Conservation (phyloP, 495 filamentous ascomycete genomes). For the Xylaria palmicola region DNA sequence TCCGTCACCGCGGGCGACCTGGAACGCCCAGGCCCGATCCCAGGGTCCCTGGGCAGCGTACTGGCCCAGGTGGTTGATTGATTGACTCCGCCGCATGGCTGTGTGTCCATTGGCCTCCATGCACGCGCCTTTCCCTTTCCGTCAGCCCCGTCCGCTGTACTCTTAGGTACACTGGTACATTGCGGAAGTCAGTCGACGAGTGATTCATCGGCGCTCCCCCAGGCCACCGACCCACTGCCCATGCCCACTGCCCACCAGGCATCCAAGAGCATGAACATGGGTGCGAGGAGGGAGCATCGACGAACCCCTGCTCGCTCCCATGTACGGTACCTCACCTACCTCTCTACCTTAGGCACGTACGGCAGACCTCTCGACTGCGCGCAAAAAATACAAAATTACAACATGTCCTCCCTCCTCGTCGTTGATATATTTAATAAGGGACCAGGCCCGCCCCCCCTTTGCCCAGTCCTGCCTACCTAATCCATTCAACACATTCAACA, state of each 20-base stretch:
- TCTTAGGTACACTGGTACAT: conserved; percentile 18
- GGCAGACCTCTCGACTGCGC: not conserved
- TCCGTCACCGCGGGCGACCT: too few species aligned
- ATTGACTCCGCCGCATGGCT: conserved; percentile 31
- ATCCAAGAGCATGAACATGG: not conserved
- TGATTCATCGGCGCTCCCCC: conserved; percentile 7
- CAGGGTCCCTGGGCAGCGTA: too few species aligned
- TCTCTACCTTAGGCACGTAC: not conserved
- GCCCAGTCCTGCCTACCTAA: conserved; percentile 8
- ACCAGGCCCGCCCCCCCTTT: conserved; percentile 6
- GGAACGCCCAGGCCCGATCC: too few species aligned
- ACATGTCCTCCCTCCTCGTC: conserved; percentile 15
- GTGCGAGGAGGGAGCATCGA: not conserved
- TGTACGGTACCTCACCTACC: not conserved
- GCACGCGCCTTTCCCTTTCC: conserved; percentile 32
- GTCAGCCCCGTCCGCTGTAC: conserved; percentile 19
- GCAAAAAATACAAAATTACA: conserved; percentile 16
- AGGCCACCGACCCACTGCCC: not conserved
- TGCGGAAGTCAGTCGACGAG: not conserved
- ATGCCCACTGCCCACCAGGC: conserved; percentile 4
- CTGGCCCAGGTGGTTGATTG: not conserved
- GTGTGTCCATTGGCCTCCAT: conserved; percentile 24
- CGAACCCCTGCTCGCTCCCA: not conserved
- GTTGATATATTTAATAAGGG: conserved; percentile 15
- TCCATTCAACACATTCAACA: conserved; percentile 8